These are phyloP conservation scores for Aureobasidium pullulans DNA, from an alignment of 2,329 filamentous ascomycete genomes.

Conservation along the genomic window DNA sequence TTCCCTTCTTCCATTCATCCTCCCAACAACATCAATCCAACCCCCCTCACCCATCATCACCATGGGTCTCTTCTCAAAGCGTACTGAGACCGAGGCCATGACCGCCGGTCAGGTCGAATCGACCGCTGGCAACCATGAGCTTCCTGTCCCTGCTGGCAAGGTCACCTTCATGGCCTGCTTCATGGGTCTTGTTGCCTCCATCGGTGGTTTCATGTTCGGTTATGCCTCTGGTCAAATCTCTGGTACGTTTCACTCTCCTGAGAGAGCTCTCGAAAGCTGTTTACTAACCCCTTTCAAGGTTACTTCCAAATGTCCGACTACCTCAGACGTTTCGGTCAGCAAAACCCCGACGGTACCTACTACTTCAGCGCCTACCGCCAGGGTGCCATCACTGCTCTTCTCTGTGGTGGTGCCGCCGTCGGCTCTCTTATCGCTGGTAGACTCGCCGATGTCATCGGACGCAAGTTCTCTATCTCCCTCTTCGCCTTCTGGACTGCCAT, in stretches of 20 bases:
- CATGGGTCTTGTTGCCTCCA: slow-evolving; percentile 49
- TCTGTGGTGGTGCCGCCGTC: slow-evolving; percentile 35
- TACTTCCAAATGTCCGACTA: slow-evolving; percentile 44
- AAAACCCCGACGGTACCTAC: slow-evolving; percentile 32
- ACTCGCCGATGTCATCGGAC: slow-evolving; percentile 48
- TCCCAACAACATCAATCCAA: neutral
- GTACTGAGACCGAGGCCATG: slow-evolving; percentile 25
- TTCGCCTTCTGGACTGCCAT: slow-evolving; percentile 37
- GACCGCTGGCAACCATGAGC: slow-evolving; percentile 17
- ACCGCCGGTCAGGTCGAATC: slow-evolving; percentile 26
- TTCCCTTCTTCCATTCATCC: neutral
- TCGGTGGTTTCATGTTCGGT: slow-evolving; percentile 57
- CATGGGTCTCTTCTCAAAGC: slow-evolving; percentile 28
- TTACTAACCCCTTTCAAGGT: slow-evolving; percentile 18
- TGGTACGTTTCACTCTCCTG: slow-evolving; percentile 31
- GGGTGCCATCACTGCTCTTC: slow-evolving; percentile 39
- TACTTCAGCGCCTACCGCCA: slow-evolving; percentile 28
- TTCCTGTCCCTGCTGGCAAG: slow-evolving; percentile 18
- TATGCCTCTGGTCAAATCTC: slow-evolving; percentile 58
- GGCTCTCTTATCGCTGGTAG: slow-evolving; percentile 36
- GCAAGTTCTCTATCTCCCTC: slow-evolving; percentile 41
- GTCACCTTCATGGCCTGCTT: slow-evolving; percentile 37
- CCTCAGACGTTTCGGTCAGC: slow-evolving; percentile 48
- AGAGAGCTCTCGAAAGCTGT: slow-evolving; percentile 29
- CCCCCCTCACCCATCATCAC: slow-evolving; percentile 8